Evolutionary conservation across 1,139 yeast genomes (phyloP).

Genomic region (Suhomyces terraborum): DNA sequence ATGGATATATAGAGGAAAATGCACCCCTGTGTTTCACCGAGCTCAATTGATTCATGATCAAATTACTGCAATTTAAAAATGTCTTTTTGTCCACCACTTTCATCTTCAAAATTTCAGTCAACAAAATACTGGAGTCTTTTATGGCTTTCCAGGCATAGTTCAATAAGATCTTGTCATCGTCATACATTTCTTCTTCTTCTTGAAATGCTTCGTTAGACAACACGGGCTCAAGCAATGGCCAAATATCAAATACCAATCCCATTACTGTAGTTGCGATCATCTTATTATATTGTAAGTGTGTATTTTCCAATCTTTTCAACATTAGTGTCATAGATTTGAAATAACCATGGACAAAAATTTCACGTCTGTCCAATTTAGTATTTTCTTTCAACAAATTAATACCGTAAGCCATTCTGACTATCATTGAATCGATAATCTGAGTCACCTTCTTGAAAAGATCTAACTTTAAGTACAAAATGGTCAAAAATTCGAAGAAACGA

Average conservation of each 20-base stretch:
- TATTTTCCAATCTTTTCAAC: slow-evolving; percentile 4
- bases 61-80: slow-evolving; percentile 30
- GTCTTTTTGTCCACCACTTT: slow-evolving; percentile 2
- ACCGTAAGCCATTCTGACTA: slow-evolving; percentile 31
- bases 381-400: slow-evolving; percentile 29
- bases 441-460: slow-evolving; percentile 18
- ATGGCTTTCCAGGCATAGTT: slow-evolving; percentile 83
- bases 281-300: slow-evolving; percentile 8
- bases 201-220: slow-evolving; percentile 51
- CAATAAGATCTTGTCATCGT: slow-evolving; percentile 52
- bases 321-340: slow-evolving; percentile 58
- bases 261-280: slow-evolving; percentile 11
- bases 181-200: slow-evolving; percentile 26
- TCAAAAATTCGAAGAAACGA: slow-evolving; percentile 55
- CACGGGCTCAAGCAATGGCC: slow-evolving; percentile 58
- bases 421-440: slow-evolving; percentile 34
- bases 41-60: slow-evolving; percentile 66
- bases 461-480: slow-evolving; percentile 23
- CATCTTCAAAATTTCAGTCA: slow-evolving; percentile 43
- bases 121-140: slow-evolving; percentile 68
- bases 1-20: slow-evolving; percentile 81
- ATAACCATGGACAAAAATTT: slow-evolving; percentile 56
- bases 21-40: slow-evolving; percentile 89
- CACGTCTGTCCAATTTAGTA: slow-evolving; percentile 24
- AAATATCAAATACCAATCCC: slow-evolving; percentile 35